A percentile compares a stretch with the other conserved stretches of the same genome.
These are phyloP conservation scores for Herpetospermum pedunculosum DNA, from an alignment of 306 rosid genomes.

Conservation along the genomic window DNA sequence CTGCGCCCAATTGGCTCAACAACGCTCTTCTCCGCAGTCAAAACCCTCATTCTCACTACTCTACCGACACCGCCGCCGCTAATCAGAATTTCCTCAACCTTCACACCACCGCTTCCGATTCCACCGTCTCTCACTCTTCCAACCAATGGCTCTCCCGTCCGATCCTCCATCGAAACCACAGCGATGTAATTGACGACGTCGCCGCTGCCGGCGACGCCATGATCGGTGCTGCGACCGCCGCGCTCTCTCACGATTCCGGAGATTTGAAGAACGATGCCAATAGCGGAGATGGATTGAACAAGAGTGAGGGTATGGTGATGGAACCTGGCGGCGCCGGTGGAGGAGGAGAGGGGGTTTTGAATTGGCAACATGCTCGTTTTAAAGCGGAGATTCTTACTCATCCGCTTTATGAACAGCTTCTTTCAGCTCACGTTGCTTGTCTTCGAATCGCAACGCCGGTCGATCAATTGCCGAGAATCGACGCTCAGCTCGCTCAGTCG, in stretches of 20 bases:
- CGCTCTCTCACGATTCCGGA: conserved; percentile 43
- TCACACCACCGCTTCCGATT: conserved; percentile 55
- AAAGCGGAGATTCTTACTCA: conserved; percentile 81
- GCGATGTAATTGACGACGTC: conserved; percentile 57
- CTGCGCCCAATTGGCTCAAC: conserved; percentile 97
- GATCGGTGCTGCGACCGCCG: conserved; percentile 29
- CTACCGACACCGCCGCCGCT: conserved; percentile 16
- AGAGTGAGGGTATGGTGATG: conserved; percentile 28
- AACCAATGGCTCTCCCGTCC: conserved; percentile 67
- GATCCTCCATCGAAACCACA: conserved; percentile 64
- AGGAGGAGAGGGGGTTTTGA: conserved; percentile 36
- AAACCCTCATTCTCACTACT: conserved; percentile 34
- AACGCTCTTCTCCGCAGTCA: conserved; percentile 78
- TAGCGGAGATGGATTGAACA: conserved; percentile 16
- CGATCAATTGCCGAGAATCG: conserved; percentile 92
- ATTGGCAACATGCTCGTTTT: conserved; percentile 70
- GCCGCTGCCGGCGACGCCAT: conserved; percentile 34
- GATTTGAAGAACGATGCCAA: conserved; percentile 27
- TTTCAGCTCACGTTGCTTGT: conserved; percentile 91
- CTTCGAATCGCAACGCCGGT: conserved; percentile 96
- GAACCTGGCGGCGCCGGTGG: conserved; percentile 33
- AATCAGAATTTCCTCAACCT: conserved; percentile 70
- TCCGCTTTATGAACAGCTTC: conserved; percentile 79
- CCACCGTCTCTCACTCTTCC: conserved; percentile 40
- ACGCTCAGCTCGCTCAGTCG: conserved; percentile 85